A percentile compares a stretch with the other conserved stretches of the same genome.
phyloP scores from a whole-genome alignment of 352 stramenopile species.

The Aphanomyces cochlioides region DNA sequence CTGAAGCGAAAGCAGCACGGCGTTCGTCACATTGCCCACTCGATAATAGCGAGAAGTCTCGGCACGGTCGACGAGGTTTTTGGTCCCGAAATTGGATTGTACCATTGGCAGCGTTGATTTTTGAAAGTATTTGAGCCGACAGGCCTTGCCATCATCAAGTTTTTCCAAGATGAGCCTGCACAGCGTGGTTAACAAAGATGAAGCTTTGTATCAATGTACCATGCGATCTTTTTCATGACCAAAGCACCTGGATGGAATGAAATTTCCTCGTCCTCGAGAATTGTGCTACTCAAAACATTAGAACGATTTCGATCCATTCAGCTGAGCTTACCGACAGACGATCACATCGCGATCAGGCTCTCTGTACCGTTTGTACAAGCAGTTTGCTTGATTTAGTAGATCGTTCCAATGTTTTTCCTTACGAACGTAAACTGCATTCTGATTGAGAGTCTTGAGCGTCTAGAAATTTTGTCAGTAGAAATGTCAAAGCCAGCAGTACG shows the following conservation, averaged over 20 bases:
- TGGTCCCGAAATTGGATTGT: slow-evolving; percentile 6
- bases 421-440: background rate
- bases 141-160: background rate
- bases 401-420: slow-evolving; percentile 3
- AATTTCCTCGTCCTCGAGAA: slow-evolving; percentile 22
- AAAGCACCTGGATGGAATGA: slow-evolving; percentile 5
- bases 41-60: slow-evolving; percentile 23
- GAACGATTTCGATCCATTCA: background rate
- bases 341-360: slow-evolving; percentile 20
- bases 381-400: slow-evolving; percentile 2
- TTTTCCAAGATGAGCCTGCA: slow-evolving; percentile 19
- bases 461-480: background rate
- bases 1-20: slow-evolving; percentile 15
- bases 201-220: background rate
- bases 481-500: too few species aligned
- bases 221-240: slow-evolving; percentile 27
- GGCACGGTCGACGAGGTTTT: background rate
- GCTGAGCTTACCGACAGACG: slow-evolving; percentile 13
- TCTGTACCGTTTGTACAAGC: background rate
- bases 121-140: slow-evolving; percentile 28
- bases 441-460: background rate
- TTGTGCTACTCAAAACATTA: slow-evolving; percentile 14
- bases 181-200: too few species aligned
- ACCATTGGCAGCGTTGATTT: slow-evolving; percentile 26
- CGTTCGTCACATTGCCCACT: slow-evolving; percentile 24